These are phyloP conservation scores for Cytospora mali DNA, from an alignment of 2,329 filamentous ascomycete species.

Conservation along the genomic window DNA sequence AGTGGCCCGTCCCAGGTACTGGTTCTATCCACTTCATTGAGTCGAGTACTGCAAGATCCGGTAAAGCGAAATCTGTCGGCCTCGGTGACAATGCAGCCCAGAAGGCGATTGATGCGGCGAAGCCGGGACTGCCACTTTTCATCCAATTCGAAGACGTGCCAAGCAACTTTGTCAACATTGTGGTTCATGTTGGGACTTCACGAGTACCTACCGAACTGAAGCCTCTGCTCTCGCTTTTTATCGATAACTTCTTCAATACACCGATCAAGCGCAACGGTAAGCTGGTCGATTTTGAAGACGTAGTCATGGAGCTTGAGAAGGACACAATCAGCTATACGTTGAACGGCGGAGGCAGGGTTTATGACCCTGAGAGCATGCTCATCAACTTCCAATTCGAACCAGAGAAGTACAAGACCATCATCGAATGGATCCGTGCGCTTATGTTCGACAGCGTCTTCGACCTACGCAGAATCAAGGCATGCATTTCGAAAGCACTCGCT, in stretches of 20 bases:
- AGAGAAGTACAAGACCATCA: slow-evolving; percentile 80
- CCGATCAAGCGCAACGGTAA: slow-evolving; percentile 78
- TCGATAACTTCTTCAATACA: slow-evolving; percentile 92
- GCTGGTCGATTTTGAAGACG: slow-evolving; percentile 83
- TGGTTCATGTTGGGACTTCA: slow-evolving; percentile 77
- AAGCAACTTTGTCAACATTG: slow-evolving; percentile 88
- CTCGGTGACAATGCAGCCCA: slow-evolving; percentile 71
- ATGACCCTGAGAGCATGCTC: slow-evolving; percentile 79
- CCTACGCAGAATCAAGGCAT: slow-evolving; percentile 62
- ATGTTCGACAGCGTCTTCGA: slow-evolving; percentile 92
- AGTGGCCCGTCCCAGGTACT: slow-evolving; percentile 79
- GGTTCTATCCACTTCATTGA: slow-evolving; percentile 95
- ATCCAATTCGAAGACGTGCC: slow-evolving; percentile 96
- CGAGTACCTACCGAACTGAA: slow-evolving; percentile 79
- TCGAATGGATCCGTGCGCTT: slow-evolving; percentile 82
- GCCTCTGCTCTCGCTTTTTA: slow-evolving; percentile 81
- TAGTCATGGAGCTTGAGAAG: slow-evolving; percentile 86
- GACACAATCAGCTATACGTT: slow-evolving; percentile 87
- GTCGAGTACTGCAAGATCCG: slow-evolving; percentile 81
- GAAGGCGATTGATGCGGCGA: slow-evolving; percentile 71
- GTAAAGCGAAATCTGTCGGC: slow-evolving; percentile 73
- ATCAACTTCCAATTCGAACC: slow-evolving; percentile 85
- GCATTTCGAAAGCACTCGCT: slow-evolving; percentile 78
- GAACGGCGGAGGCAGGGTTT: slow-evolving; percentile 66
- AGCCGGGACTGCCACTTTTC: slow-evolving; percentile 71